Conservation (phyloP, 2,329 filamentous ascomycete species). For the Phyllosticta paracitricarpa region DNA sequence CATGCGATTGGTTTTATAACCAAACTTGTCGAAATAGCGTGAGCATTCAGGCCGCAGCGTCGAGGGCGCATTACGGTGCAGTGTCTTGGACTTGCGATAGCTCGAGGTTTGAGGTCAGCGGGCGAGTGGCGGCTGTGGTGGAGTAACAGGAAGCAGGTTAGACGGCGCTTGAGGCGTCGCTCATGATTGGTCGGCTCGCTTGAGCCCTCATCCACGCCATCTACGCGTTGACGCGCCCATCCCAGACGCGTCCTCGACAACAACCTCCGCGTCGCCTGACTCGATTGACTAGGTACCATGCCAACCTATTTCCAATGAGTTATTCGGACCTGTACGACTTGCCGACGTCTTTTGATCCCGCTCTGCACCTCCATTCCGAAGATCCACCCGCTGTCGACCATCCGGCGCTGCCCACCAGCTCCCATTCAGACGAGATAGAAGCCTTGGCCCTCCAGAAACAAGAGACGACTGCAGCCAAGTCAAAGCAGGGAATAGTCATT, state of each 20-base stretch:
- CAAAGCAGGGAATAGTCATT: conserved; percentile 37
- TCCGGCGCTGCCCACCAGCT: conserved; percentile 13
- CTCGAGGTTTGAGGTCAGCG: neutral
- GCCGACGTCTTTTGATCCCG: conserved; percentile 42
- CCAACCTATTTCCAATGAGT: conserved; percentile 33
- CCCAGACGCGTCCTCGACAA: neutral
- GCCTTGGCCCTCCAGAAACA: conserved; percentile 31
- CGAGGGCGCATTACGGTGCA: neutral
- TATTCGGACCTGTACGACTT: neutral
- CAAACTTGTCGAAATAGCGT: neutral
- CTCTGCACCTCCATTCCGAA: conserved; percentile 40
- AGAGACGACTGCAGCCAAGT: conserved; percentile 35
- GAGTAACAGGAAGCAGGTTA: neutral
- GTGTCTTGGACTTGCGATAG: conserved; percentile 3
- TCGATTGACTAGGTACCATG: neutral
- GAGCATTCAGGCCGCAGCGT: neutral
- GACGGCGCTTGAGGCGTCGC: neutral
- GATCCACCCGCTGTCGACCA: conserved; percentile 15
- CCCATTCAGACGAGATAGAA: conserved; percentile 39
- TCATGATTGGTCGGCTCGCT: neutral
- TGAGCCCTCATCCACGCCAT: neutral
- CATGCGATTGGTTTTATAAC: conserved; percentile 7
- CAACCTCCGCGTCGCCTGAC: neutral
- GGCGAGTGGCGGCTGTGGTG: neutral
- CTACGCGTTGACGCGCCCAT: conserved; percentile 4